Conservation (phyloP, 192 early-diverging fungal genomes). For the Gonapodya prolifera region DNA sequence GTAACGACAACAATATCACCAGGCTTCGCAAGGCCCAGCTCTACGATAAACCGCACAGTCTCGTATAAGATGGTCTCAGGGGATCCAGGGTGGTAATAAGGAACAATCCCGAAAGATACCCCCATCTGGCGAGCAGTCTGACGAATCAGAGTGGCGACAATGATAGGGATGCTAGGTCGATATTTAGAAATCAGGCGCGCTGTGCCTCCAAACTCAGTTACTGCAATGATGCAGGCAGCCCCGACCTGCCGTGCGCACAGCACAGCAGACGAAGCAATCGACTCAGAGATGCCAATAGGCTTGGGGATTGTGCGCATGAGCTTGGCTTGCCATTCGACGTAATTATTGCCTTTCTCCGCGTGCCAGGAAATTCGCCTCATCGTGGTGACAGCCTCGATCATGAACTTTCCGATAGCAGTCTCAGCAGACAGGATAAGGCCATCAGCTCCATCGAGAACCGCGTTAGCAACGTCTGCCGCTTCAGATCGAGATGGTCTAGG, state of each 20-base stretch:
- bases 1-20: slow-evolving; percentile 46
- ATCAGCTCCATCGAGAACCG: slow-evolving; percentile 48
- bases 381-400: slow-evolving; percentile 28
- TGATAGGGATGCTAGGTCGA: slow-evolving; percentile 37
- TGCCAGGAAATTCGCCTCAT: slow-evolving; percentile 35
- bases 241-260: slow-evolving; percentile 33
- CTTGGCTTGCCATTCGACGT: slow-evolving; percentile 41
- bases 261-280: slow-evolving; percentile 44
- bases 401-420: slow-evolving; percentile 38
- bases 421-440: slow-evolving; percentile 44
- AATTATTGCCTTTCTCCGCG: slow-evolving; percentile 45
- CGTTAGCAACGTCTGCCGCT: slow-evolving; percentile 27
- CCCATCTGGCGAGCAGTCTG: slow-evolving; percentile 40
- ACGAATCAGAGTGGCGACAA: slow-evolving; percentile 32
- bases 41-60: slow-evolving; percentile 29
- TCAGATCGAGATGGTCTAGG: slow-evolving; percentile 34
- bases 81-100: slow-evolving; percentile 29
- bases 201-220: slow-evolving; percentile 30
- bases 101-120: slow-evolving; percentile 35
- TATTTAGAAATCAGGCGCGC: slow-evolving; percentile 44
- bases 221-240: slow-evolving; percentile 35
- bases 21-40: slow-evolving; percentile 32
- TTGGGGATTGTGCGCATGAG: slow-evolving; percentile 39
- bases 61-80: slow-evolving; percentile 23
- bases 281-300: slow-evolving; percentile 39